These are phyloP conservation scores for Boletus smithii DNA, from an alignment of 1,284 basidiomycete genomes.

Conservation along the genomic window DNA sequence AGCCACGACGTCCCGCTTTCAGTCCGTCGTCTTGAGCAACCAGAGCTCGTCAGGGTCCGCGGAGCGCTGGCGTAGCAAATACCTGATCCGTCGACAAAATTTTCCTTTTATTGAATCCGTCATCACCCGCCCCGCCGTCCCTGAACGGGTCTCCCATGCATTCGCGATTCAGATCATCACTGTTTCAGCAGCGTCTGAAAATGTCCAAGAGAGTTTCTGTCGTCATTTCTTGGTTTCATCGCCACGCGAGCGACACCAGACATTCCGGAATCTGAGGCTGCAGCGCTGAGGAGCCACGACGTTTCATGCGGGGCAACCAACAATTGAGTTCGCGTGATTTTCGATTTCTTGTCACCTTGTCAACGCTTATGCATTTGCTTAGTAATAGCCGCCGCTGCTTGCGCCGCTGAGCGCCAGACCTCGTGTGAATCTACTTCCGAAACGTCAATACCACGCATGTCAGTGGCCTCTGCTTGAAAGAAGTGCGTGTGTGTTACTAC, in stretches of 20 bases:
- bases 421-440: background rate
- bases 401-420: background rate
- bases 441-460: background rate
- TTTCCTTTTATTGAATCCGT: constrained; percentile 17
- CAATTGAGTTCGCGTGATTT: constrained; percentile 15
- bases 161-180: background rate
- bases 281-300: too few species aligned
- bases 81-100: constrained; percentile 10
- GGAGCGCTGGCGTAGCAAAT: constrained; percentile 15
- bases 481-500: too few species aligned
- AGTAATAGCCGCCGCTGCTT: background rate
- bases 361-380: constrained; percentile 8
- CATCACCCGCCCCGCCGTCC: constrained; percentile 21
- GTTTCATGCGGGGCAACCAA: background rate
- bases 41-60: constrained; percentile 19
- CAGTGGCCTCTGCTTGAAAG: background rate
- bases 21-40: too few species aligned
- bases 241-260: background rate
- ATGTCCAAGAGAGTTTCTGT: constrained; percentile 4
- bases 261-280: too few species aligned
- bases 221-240: background rate
- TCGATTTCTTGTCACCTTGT: constrained; percentile 5
- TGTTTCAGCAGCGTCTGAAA: constrained; percentile 23
- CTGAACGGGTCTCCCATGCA: constrained; percentile 21
- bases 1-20: too few species aligned